Conservation (phyloP, 2,329 filamentous ascomycete species). For the Sporothrix phasma region DNA sequence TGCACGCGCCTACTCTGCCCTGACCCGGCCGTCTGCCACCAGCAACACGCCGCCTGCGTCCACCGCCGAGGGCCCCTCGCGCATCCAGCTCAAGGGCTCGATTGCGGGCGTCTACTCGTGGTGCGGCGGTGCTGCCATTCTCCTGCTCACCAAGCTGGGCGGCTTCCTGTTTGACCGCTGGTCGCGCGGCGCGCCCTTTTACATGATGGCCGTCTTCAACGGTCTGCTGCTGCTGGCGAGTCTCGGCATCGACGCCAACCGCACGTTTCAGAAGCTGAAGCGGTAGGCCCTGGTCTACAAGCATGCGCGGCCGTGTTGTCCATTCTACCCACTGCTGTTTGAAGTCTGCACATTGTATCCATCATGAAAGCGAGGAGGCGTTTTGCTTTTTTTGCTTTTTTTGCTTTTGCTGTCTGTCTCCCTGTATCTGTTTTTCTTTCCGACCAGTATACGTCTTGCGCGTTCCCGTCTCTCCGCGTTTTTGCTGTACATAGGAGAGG, state of each 20-base stretch:
- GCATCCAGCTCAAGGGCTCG: slow-evolving; percentile 69
- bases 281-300: not conserved
- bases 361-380: slow-evolving; percentile 1
- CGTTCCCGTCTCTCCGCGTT: no score
- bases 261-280: slow-evolving; percentile 21
- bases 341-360: not conserved
- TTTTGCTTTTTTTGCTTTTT: not conserved
- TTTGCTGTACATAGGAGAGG: not conserved
- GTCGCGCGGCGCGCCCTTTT: slow-evolving; percentile 74
- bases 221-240: slow-evolving; percentile 53
- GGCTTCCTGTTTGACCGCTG: slow-evolving; percentile 73
- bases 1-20: slow-evolving; percentile 8
- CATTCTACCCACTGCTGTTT: not conserved
- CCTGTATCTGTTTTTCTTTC: no score
- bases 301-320: not conserved
- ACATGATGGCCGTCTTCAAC: slow-evolving; percentile 89
- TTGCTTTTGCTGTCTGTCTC: not conserved
- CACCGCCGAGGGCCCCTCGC: slow-evolving; percentile 26
- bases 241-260: slow-evolving; percentile 40
- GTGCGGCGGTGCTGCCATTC: slow-evolving; percentile 78
- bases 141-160: slow-evolving; percentile 84
- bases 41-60: not conserved
- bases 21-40: not conserved
- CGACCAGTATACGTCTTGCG: no score
- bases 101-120: slow-evolving; percentile 92